A percentile compares a stretch with the other conserved stretches of the same genome.
These are phyloP conservation scores for Aspergillus coremiiformis DNA, from an alignment of 495 filamentous ascomycete species.

Conservation along the genomic window DNA sequence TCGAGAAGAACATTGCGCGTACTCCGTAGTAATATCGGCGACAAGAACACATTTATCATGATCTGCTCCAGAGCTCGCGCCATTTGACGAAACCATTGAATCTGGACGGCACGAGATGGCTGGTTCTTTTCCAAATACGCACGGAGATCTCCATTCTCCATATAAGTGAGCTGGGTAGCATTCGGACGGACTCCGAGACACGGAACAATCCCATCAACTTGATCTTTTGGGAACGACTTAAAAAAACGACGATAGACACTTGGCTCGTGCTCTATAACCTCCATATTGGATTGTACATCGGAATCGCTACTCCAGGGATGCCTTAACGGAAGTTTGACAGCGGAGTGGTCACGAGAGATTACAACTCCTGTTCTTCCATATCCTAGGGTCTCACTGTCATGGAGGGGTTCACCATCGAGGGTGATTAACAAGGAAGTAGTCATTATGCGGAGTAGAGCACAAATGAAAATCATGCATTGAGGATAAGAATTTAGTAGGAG, in stretches of 20 bases:
- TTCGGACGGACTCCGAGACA: slow-evolving; percentile 13
- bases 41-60: slow-evolving; percentile 23
- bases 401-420: not conserved
- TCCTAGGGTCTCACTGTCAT: slow-evolving; percentile 1
- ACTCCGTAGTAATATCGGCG: slow-evolving; percentile 24
- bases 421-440: no score
- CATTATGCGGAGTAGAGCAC: no score
- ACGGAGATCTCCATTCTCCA: slow-evolving; percentile 24
- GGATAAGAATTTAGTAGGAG: no score
- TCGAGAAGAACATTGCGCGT: slow-evolving; percentile 25
- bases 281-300: slow-evolving; percentile 16
- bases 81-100: slow-evolving; percentile 24
- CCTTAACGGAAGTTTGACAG: slow-evolving; percentile 17
- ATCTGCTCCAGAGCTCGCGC: slow-evolving; percentile 19
- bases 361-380: slow-evolving; percentile 8
- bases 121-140: slow-evolving; percentile 15
- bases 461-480: no score
- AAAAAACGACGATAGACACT: slow-evolving; percentile 22
- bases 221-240: slow-evolving; percentile 6
- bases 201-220: slow-evolving; percentile 11
- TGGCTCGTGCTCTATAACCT: slow-evolving; percentile 18
- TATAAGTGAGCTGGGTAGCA: slow-evolving; percentile 19
- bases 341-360: not conserved
- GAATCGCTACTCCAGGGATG: slow-evolving; percentile 16
- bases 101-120: slow-evolving; percentile 14